Evolutionary conservation across 257 asterid species (phyloP), one percentile per base, ranked within the genome.

Genomic region (Rubia yunnanensis): DNA sequence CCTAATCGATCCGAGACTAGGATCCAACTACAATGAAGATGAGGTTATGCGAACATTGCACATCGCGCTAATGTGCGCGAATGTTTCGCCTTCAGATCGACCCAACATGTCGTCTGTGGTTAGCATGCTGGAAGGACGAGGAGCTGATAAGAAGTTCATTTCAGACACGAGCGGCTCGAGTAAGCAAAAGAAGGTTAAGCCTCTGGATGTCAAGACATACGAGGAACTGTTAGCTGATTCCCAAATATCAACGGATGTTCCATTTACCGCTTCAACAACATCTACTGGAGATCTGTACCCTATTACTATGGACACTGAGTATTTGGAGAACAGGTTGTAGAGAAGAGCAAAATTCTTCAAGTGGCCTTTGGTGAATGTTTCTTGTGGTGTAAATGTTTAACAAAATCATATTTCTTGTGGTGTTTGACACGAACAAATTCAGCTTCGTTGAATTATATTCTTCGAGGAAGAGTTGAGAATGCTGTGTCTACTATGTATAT

Each of bases 71-170:
- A 80, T 26, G 18, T 87, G 95, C 79, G 74, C 91, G 11, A 67
- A 76, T 62, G 66, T 49, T 1, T 64, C 74, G 18, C 73, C 85
- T 1, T 53, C 82, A 0, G 83, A 69, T 52, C 77, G 91, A 68
- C 95, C 95, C 10, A 75, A 11, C 6, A 87, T 87, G 91, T 84
- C 95, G 2, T 64, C 75, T 0, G 89, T 79, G 35, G 87, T 87
- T 22, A 81, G 89, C 82, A 80, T 82, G 72, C 84, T 87, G 1
- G 95, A 82, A 67, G 87, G 91, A 5, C 76, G 54, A 63, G 67
- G 57, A n/a, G 75, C 72, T 14, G 48, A 77, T 30, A 24, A 28
- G 3, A 64, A 54, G 39, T 63, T 77, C 2, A 66, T 67, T 53
- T 72, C 80, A 2, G 80, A 50, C 28, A 68, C 68, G 34, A 59